Evolutionary conservation across 2,329 filamentous ascomycete species (phyloP).

Genomic region (Bimuria novae-zelandiae): DNA sequence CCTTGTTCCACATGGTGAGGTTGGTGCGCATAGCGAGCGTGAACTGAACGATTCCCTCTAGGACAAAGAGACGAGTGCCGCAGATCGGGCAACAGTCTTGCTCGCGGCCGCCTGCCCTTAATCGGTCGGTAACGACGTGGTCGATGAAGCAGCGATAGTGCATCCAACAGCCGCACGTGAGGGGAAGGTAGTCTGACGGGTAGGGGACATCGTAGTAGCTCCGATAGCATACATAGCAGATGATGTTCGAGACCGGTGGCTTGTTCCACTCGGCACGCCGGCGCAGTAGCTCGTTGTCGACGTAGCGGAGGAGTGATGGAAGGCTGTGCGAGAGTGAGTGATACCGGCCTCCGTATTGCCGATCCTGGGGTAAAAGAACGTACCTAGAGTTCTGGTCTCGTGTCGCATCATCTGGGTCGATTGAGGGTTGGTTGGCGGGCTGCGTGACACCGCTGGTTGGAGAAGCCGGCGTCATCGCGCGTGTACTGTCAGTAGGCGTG

Average conservation of each 20-base stretch:
- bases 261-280: slow-evolving; percentile 9
- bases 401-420: no score
- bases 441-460: no score
- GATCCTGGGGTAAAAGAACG: no score
- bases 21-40: slow-evolving; percentile 26
- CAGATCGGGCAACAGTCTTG: slow-evolving; percentile 21
- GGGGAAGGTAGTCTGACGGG: slow-evolving; percentile 21
- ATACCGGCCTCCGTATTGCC: no score
- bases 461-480: no score
- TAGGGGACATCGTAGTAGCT: neutral
- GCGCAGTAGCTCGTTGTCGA: slow-evolving; percentile 25
- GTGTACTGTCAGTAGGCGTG: no score
- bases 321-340: no score
- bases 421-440: no score
- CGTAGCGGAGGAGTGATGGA: slow-evolving; percentile 27
- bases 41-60: slow-evolving; percentile 27
- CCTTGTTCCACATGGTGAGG: slow-evolving; percentile 10
- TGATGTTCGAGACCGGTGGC: slow-evolving; percentile 7
- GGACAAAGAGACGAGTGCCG: slow-evolving; percentile 20
- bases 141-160: slow-evolving; percentile 32
- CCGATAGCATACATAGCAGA: slow-evolving; percentile 17
- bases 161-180: slow-evolving; percentile 30
- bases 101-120: no score
- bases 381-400: no score
- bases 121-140: slow-evolving; percentile 4